Percentiles rank a stretch among this genome's conserved stretches.
Conservation (phyloP, 139 green algal species). For the Volvox reticuliferus region DNA sequence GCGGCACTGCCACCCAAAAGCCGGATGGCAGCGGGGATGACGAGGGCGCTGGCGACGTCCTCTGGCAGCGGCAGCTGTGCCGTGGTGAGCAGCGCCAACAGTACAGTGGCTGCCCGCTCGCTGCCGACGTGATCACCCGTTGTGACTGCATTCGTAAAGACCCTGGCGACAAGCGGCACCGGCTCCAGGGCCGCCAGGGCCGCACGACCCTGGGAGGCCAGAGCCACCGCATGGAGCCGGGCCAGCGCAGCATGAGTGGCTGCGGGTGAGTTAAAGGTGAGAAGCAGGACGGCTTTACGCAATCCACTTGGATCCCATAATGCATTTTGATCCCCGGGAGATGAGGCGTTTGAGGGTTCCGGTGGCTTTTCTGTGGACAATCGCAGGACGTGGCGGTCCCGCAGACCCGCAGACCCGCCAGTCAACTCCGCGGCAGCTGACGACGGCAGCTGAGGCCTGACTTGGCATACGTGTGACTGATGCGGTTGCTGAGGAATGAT, state of each 20-base stretch:
- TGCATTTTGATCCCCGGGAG: too few relatives aligned
- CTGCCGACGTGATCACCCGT: background rate
- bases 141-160: background rate
- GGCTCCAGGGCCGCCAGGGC: slow-evolving; percentile 37
- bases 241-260: background rate
- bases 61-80: slow-evolving; percentile 26
- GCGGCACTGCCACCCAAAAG: slow-evolving; percentile 13
- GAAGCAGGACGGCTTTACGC: slow-evolving; percentile 8
- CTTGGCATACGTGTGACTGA: too few relatives aligned
- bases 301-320: background rate
- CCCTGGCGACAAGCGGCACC: slow-evolving; percentile 29
- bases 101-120: slow-evolving; percentile 4
- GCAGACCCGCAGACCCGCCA: too few relatives aligned
- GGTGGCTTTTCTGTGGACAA: too few relatives aligned
- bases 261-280: slow-evolving; percentile 21
- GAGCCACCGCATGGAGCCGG: background rate
- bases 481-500: background rate
- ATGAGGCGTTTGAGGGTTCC: too few relatives aligned
- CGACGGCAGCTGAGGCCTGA: too few relatives aligned
- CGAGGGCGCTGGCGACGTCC: background rate
- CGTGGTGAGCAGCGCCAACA: slow-evolving; percentile 16
- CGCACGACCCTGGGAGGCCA: slow-evolving; percentile 4
- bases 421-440: too few relatives aligned
- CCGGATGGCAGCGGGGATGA: background rate
- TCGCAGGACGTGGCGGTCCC: too few relatives aligned